Evolutionary conservation across 1,284 basidiomycete genomes (phyloP).

Genomic region (Phlebopus sp.): DNA sequence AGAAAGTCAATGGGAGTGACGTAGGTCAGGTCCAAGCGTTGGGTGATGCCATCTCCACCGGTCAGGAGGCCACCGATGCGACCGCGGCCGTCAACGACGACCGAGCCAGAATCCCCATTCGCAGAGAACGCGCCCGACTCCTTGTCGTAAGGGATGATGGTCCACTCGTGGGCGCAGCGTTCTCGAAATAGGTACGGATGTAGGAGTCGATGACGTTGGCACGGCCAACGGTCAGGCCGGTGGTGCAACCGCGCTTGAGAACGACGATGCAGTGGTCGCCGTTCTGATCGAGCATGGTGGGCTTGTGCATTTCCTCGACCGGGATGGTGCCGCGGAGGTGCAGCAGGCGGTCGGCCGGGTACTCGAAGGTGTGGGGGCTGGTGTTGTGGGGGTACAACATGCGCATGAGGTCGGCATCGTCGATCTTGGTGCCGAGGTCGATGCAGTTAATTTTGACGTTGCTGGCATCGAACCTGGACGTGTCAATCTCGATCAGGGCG

Average conservation of each 20-base stretch:
- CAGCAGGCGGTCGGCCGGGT: conserved; percentile 34
- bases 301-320: conserved; percentile 25
- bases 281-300: conserved; percentile 22
- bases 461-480: conserved; percentile 17
- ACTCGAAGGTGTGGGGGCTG: conserved; percentile 18
- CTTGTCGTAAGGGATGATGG: conserved; percentile 24
- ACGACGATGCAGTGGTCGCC: conserved; percentile 29
- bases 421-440: too few relatives aligned
- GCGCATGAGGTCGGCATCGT: conserved; percentile 1
- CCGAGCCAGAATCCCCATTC: conserved; percentile 31
- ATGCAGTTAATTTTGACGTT: too few relatives aligned
- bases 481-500: conserved; percentile 29
- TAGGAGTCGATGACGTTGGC: conserved; percentile 22
- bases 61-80: conserved; percentile 34
- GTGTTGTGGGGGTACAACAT: conserved; percentile 23
- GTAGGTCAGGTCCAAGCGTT: conserved; percentile 32
- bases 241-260: conserved; percentile 31
- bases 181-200: conserved; percentile 18
- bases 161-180: conserved; percentile 25
- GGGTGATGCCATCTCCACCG: conserved; percentile 25
- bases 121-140: conserved; percentile 29
- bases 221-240: conserved; percentile 33
- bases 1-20: conserved; percentile 21
- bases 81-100: conserved; percentile 25
- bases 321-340: conserved; percentile 24